Evolutionary conservation across 306 rosid species (phyloP).

Genomic region (Quercus glauca): DNA sequence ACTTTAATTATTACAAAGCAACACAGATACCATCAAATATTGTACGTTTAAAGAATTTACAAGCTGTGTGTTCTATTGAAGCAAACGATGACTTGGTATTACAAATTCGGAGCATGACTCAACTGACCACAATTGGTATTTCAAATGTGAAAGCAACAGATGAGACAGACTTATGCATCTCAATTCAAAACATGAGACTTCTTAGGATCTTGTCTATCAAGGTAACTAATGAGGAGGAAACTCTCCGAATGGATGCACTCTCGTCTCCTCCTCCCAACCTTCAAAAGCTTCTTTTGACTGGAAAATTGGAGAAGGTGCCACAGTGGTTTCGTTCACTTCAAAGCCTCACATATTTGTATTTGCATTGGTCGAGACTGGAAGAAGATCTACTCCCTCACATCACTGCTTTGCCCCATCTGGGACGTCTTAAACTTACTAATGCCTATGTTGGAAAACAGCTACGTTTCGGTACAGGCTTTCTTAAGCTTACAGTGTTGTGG

Average conservation of each 20-base stretch:
- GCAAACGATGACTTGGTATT: neutral
- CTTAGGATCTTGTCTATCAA: neutral
- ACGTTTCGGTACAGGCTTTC: neutral
- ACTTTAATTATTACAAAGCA: neutral
- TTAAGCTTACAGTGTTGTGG: neutral
- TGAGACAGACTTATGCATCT: neutral
- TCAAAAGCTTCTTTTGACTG: neutral
- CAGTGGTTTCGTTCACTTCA: neutral
- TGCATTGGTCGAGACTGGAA: neutral
- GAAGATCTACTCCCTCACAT: constrained; percentile 7
- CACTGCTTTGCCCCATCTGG: neutral
- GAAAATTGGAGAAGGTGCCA: constrained; percentile 1
- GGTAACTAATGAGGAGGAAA: neutral
- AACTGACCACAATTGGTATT: constrained; percentile 3
- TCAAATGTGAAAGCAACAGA: neutral
- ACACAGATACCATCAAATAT: neutral
- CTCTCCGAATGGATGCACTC: neutral
- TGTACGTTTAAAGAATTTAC: neutral
- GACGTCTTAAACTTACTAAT: neutral
- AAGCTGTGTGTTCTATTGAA: neutral
- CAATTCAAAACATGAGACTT: constrained; percentile 8
- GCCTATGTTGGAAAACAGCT: neutral
- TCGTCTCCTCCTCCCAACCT: constrained; percentile 11
- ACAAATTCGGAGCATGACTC: constrained; percentile 3
- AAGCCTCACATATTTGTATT: neutral